These are phyloP conservation scores for Penicillium cosmopolitanum DNA, from an alignment of 495 filamentous ascomycete species.

Conservation along the genomic window DNA sequence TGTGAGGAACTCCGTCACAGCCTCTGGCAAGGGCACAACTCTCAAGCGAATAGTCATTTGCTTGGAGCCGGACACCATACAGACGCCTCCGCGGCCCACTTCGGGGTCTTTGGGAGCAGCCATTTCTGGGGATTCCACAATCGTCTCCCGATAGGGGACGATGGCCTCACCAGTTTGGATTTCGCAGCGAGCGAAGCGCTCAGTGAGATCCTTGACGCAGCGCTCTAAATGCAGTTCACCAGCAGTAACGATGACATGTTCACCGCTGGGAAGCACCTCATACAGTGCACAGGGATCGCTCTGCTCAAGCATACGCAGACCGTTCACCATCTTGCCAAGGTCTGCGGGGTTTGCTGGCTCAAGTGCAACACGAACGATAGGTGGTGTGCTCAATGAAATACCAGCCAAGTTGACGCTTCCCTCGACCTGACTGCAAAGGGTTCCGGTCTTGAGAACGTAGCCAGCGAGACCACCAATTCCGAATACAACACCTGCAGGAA, in stretches of 20 bases:
- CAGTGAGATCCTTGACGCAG: constrained; percentile 90
- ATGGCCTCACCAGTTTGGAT: constrained; percentile 94
- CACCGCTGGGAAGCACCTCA: constrained; percentile 87
- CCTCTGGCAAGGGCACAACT: constrained; percentile 76
- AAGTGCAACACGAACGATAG: constrained; percentile 93
- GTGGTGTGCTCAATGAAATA: constrained; percentile 72
- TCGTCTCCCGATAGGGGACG: constrained; percentile 93
- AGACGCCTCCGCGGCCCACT: constrained; percentile 80
- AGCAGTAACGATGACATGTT: constrained; percentile 93
- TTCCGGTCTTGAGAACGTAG: constrained; percentile 90
- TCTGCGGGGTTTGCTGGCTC: constrained; percentile 88
- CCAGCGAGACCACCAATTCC: constrained; percentile 94
- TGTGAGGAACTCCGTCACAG: constrained; percentile 82
- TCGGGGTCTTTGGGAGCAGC: constrained; percentile 82
- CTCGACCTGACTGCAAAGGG: constrained; percentile 84
- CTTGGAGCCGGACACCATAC: constrained; percentile 77
- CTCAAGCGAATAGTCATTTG: constrained; percentile 77
- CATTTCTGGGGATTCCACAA: constrained; percentile 87
- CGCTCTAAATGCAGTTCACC: constrained; percentile 94
- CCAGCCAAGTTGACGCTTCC: constrained; percentile 94
- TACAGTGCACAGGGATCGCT: constrained; percentile 97
- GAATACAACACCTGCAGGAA: constrained; percentile 93
- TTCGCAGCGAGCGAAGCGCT: constrained; percentile 92
- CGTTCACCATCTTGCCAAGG: constrained; percentile 89
- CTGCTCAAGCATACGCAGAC: constrained; percentile 85